phyloP scores from a whole-genome alignment of 129 eudicot species.

The Chrysanthemum seticuspe region DNA sequence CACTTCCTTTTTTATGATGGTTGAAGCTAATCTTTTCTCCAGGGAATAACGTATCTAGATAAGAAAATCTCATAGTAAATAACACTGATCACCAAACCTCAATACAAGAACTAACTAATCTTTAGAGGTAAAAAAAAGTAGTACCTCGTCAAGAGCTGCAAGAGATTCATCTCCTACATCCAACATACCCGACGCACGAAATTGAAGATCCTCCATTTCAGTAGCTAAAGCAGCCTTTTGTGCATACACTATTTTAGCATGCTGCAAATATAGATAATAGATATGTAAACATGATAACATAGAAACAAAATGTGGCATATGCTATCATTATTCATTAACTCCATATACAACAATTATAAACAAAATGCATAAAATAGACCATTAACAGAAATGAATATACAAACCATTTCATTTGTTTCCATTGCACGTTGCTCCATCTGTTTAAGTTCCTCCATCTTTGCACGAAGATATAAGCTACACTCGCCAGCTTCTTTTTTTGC shows the following conservation, averaged over 20 bases:
- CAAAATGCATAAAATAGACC: neutral
- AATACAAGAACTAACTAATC: neutral
- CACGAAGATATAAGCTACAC: constrained; percentile 39
- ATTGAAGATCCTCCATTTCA: constrained; percentile 57
- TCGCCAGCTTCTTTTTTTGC: constrained; percentile 52
- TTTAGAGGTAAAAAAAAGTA: neutral
- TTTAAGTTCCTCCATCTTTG: constrained; percentile 50
- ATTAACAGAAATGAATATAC: neutral
- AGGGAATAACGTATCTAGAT: constrained; percentile 52
- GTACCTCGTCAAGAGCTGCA: constrained; percentile 60
- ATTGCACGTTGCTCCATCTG: constrained; percentile 49
- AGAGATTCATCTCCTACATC: constrained; percentile 57
- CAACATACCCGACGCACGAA: constrained; percentile 56
- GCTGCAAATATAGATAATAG: constrained; percentile 38
- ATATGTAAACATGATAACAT: neutral
- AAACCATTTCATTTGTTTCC: constrained; percentile 76
- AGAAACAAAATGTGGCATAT: neutral
- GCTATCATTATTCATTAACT: neutral
- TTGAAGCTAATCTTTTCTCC: constrained; percentile 20
- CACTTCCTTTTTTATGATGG: constrained; percentile 32
- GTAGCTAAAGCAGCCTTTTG: constrained; percentile 66
- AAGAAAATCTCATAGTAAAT: neutral
- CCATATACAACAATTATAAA: neutral
- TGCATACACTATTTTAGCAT: constrained; percentile 62
- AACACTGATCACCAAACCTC: neutral